Evolutionary conservation across 805 yeast species (phyloP).

Genomic region (Saccharomyces paradoxus): DNA sequence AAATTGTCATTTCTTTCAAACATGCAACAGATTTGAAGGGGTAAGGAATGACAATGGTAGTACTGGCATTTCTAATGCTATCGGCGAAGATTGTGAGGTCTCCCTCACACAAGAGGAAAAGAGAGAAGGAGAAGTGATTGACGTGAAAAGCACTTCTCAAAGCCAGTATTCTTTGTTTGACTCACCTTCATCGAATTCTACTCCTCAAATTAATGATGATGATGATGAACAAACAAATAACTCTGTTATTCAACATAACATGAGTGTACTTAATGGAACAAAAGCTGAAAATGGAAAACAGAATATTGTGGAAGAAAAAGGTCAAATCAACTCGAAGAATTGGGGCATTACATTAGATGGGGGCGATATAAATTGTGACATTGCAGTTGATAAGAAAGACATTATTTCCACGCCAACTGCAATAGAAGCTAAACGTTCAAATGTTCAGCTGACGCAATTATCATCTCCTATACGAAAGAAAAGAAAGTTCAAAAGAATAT

Average conservation of each 20-base stretch:
- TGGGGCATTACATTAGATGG: not conserved
- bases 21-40: not conserved
- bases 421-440: not conserved
- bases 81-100: not conserved
- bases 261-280: not conserved
- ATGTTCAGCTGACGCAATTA: not conserved
- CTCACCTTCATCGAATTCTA: not conserved
- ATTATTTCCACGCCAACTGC: not conserved
- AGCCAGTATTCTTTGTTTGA: not conserved
- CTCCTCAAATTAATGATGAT: not conserved
- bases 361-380: not conserved
- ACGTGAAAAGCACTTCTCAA: not conserved
- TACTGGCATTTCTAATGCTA: not conserved
- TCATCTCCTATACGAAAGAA: slow-evolving; percentile 9
- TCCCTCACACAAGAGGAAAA: not conserved
- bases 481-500: slow-evolving; percentile 12
- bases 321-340: not conserved
- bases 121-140: not conserved
- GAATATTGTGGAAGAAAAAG: not conserved
- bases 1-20: slow-evolving; percentile 18
- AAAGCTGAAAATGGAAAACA: not conserved
- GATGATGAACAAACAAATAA: not conserved
- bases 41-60: not conserved
- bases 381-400: not conserved
- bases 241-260: not conserved